A percentile compares a stretch with the other conserved stretches of the same genome.
Conservation (phyloP, 768 basidiomycete genomes). For the Leccinum fibrillosum region DNA sequence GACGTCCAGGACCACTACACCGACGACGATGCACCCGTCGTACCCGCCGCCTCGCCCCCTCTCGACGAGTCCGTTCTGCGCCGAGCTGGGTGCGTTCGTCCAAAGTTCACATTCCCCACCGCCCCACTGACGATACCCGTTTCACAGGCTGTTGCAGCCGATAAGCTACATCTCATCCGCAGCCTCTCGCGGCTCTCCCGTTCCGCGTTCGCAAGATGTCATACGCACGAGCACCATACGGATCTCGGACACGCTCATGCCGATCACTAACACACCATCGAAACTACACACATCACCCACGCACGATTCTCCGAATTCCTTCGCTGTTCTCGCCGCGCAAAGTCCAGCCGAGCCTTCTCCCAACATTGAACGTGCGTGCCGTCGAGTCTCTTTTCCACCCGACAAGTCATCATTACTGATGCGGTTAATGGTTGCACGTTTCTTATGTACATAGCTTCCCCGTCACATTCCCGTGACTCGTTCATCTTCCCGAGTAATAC, state of each 20-base stretch:
- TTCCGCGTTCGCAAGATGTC: slow-evolving; percentile 54
- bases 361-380: slow-evolving; percentile 20
- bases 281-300: background rate
- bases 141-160: slow-evolving; percentile 54
- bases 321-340: slow-evolving; percentile 16
- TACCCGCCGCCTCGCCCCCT: slow-evolving; percentile 22
- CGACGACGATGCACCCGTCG: slow-evolving; percentile 14
- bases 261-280: background rate
- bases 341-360: slow-evolving; percentile 17
- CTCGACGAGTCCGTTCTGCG: slow-evolving; percentile 42
- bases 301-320: slow-evolving; percentile 1
- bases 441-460: slow-evolving; percentile 12
- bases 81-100: slow-evolving; percentile 50
- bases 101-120: background rate
- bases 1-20: background rate
- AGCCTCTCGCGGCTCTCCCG: slow-evolving; percentile 17
- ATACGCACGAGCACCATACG: slow-evolving; percentile 69
- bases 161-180: slow-evolving; percentile 40
- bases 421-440: slow-evolving; percentile 28
- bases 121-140: background rate
- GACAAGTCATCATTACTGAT: background rate
- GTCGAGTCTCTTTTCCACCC: background rate
- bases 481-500: slow-evolving; percentile 38
- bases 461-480: slow-evolving; percentile 30
- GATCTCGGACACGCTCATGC: slow-evolving; percentile 49